Evolutionary conservation across 768 basidiomycete genomes (phyloP), one percentile per base, ranked within the genome.

Genomic region (Pleurotus citrinopileatus): DNA sequence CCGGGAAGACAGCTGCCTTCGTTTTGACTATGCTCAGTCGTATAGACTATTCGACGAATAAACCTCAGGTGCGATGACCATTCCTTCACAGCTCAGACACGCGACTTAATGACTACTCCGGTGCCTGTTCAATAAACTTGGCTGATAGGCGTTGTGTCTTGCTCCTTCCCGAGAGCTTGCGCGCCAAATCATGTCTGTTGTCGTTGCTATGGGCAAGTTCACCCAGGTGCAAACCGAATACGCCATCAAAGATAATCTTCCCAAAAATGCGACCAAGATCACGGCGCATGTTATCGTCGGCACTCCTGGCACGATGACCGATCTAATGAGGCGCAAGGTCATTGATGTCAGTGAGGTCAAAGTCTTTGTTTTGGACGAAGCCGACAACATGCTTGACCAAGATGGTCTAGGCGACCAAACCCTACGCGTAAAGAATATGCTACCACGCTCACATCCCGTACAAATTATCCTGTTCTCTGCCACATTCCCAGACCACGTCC

Each of bases 1-100:
- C 97, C 7, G 97, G 97, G 45, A 99, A 99, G 75, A 98, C 97
- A 2, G 97, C 97, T 3, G 97, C 97, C 8, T 99, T 99, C 67
- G 92, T 94, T 10, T 77, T 99, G 45, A 95, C 96, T 9, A 98
- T 99, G 95, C 80, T 98, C 13, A 94, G 90, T 66, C 86, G 96
- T 36, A 80, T 98, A 43, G 93, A 98, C 70, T 95, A 88, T 61
- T 76, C 82, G 19, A 74, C 85, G 42, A 81, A 89, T 59, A 86
- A 87, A 58, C 89, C 94, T 20, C 96, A 98, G 72, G 94, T 92
- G n/a, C 20, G 37, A 15, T 5, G 19, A 3, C 52, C 13, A 13
- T 26, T 38, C 28, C 23, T 19, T 29, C 26, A 17, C 6, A 27
- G 9, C 51, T 13, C 55, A 60, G 22, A 52, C 42, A 22, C 27